phyloP scores from a whole-genome alignment of 495 filamentous ascomycete genomes.

The Penicillium longicatenatum region DNA sequence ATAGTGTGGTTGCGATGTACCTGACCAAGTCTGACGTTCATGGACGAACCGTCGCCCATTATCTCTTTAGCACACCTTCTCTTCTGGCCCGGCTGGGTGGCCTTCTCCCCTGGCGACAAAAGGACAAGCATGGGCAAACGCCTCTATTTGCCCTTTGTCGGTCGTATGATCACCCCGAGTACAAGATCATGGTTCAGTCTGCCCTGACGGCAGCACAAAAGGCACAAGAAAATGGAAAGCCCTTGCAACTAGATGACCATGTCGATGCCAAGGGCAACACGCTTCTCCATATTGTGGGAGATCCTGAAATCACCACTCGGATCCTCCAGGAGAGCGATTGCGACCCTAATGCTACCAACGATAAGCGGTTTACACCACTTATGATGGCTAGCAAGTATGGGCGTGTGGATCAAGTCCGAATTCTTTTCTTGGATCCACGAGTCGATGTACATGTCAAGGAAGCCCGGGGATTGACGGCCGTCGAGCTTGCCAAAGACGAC shows the following conservation, averaged over 20 bases:
- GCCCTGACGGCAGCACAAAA: conserved; percentile 73
- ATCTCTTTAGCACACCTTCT: conserved; percentile 89
- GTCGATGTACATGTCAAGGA: conserved; percentile 87
- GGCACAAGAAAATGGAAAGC: conserved; percentile 73
- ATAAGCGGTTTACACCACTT: conserved; percentile 90
- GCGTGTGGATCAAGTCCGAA: conserved; percentile 86
- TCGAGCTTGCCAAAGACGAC: conserved; percentile 97
- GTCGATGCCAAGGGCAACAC: conserved; percentile 93
- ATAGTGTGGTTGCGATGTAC: conserved; percentile 61
- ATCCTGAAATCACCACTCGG: conserved; percentile 71
- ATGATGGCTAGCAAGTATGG: conserved; percentile 99
- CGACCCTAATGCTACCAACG: conserved; percentile 94
- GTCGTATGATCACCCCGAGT: conserved; percentile 91
- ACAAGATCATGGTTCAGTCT: conserved; percentile 78
- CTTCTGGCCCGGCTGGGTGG: conserved; percentile 74
- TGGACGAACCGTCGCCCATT: conserved; percentile 89
- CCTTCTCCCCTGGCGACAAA: conserved; percentile 82
- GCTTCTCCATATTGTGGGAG: conserved; percentile 87
- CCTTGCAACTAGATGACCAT: conserved; percentile 89
- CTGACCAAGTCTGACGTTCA: conserved; percentile 74
- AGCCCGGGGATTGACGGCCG: conserved; percentile 85
- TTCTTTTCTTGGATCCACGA: conserved; percentile 81
- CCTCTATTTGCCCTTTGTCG: conserved; percentile 92
- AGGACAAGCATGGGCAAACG: conserved; percentile 95
- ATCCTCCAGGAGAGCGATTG: conserved; percentile 84